Conservation (phyloP, 75 land plant species). For the Cupressus sempervirens region DNA sequence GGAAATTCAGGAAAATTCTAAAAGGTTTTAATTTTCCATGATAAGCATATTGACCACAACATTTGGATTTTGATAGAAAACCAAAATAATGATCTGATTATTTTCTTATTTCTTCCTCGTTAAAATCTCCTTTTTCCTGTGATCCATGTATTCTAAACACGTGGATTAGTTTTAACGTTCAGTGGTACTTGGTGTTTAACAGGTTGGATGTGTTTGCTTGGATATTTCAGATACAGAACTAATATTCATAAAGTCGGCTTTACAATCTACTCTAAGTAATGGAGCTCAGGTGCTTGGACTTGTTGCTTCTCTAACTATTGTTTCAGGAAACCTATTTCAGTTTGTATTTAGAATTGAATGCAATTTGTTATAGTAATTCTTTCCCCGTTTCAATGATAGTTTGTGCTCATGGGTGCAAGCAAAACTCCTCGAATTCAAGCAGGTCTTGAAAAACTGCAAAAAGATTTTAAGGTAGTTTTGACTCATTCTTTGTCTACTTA, state of each 20-base stretch:
- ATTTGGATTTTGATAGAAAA: neutral
- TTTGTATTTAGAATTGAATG: neutral
- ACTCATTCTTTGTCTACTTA: neutral
- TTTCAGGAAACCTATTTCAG: constrained; percentile 1
- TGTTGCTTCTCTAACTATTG: neutral
- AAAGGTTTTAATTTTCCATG: neutral
- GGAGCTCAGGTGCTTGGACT: constrained; percentile 10
- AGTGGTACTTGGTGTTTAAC: neutral
- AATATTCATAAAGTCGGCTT: neutral
- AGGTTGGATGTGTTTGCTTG: constrained; percentile 12
- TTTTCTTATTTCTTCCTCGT: neutral
- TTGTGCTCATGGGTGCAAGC: constrained; percentile 7
- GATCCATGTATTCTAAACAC: neutral
- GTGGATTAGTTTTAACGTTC: neutral
- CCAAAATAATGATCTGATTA: neutral
- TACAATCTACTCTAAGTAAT: neutral
- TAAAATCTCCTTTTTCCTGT: neutral
- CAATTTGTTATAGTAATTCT: neutral
- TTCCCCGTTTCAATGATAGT: neutral
- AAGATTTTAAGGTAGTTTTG: neutral
- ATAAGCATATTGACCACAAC: neutral
- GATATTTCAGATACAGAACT: constrained; percentile 8
- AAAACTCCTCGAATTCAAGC: constrained; percentile 4
- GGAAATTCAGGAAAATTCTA: neutral
- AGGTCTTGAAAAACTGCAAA: constrained; percentile 3